Evolutionary conservation across 225 moss, liverwort and hornwort species (phyloP).

Genomic region (Polytrichum formosum): DNA sequence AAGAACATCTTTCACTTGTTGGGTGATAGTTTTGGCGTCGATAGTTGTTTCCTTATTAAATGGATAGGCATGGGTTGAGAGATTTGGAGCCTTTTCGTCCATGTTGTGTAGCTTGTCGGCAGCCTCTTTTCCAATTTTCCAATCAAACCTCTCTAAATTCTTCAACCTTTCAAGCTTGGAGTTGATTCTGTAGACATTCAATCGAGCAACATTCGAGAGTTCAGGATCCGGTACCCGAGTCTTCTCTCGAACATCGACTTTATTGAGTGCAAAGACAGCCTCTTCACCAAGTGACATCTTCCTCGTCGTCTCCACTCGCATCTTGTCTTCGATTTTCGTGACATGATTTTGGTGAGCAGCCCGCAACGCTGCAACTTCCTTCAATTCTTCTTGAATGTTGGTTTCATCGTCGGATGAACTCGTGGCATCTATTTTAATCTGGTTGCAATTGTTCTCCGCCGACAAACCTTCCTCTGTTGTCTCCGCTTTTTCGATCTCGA

Average conservation of each 20-base stretch:
- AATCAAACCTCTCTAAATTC: not conserved
- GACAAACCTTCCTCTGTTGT: not conserved
- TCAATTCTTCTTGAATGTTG: not conserved
- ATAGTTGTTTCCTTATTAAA: too few relatives aligned
- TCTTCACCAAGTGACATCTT: constrained; percentile 6
- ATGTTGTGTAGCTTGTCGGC: too few relatives aligned
- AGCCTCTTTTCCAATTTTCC: not conserved
- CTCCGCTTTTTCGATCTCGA: too few relatives aligned
- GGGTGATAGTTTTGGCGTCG: not conserved
- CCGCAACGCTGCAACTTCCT: not conserved
- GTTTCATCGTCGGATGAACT: constrained; percentile 7
- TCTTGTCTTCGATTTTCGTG: not conserved
- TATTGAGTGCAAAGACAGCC: constrained; percentile 9
- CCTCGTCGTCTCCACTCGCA: not conserved
- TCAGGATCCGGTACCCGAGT: too few relatives aligned
- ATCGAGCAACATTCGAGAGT: not conserved
- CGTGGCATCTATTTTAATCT: not conserved
- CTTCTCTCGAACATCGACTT: not conserved
- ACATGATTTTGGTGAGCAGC: not conserved
- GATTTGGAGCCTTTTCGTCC: too few relatives aligned
- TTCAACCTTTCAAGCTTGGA: not conserved
- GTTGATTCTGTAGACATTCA: not conserved
- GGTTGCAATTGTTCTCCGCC: not conserved
- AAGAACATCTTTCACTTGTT: not conserved
- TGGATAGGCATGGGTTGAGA: too few relatives aligned